Conservation (phyloP, 1,284 basidiomycete genomes). For the Anthracocystis panici-leucophaei region DNA sequence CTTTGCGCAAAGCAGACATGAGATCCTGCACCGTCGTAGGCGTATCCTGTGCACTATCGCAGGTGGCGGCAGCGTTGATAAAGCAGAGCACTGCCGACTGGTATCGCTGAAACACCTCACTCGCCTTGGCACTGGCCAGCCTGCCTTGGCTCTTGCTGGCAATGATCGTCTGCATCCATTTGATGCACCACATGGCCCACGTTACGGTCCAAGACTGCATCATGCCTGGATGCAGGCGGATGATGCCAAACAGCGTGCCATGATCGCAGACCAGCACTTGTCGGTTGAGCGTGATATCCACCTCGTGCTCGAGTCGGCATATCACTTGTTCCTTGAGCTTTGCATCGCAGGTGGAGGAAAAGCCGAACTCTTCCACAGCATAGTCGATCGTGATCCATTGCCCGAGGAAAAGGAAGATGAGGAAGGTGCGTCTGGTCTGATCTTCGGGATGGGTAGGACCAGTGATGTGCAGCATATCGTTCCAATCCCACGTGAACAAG, state of each 20-base stretch:
- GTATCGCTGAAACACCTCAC: constrained; percentile 29
- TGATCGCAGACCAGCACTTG: constrained; percentile 43
- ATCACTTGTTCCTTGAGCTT: constrained; percentile 3
- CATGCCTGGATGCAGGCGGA: constrained; percentile 37
- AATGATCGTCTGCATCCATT: constrained; percentile 23
- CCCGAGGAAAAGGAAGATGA: constrained; percentile 35
- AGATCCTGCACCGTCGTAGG: constrained; percentile 28
- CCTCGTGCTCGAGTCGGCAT: constrained; percentile 14
- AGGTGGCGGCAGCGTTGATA: constrained; percentile 33
- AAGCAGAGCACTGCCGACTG: constrained; percentile 38
- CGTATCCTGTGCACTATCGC: constrained; percentile 28
- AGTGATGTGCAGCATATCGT: constrained; percentile 46
- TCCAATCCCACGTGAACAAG: constrained; percentile 33
- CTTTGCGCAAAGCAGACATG: constrained; percentile 18
- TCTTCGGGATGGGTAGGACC: constrained; percentile 28
- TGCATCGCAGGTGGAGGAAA: constrained; percentile 1
- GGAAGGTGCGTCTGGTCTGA: constrained; percentile 29
- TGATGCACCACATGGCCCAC: constrained; percentile 31
- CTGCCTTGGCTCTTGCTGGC: constrained; percentile 15
- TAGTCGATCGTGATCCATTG: constrained; percentile 34
- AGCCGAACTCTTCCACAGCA: constrained; percentile 27
- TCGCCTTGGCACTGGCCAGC: constrained; percentile 33
- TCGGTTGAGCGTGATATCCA: constrained; percentile 25
- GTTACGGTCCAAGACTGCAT: constrained; percentile 46
- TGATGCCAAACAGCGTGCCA: constrained; percentile 37